Conservation (phyloP, 345 rosid genomes). For the Eucalyptus sideroxylon region DNA sequence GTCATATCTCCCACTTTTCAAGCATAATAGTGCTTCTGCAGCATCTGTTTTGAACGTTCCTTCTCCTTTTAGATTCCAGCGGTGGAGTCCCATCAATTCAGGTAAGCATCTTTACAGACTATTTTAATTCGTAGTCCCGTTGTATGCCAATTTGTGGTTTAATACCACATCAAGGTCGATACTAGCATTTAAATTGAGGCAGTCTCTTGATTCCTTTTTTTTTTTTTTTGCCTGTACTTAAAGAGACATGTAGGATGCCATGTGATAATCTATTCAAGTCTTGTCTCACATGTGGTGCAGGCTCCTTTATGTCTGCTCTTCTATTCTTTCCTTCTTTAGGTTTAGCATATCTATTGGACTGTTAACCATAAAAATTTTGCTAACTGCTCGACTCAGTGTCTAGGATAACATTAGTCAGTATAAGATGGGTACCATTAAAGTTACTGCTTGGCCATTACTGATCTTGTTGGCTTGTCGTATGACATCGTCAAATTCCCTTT, state of each 20-base stretch:
- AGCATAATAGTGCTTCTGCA: slow-evolving; percentile 46
- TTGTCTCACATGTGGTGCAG: not conserved
- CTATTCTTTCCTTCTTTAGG: not conserved
- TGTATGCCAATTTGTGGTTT: not conserved
- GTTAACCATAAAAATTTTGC: not conserved
- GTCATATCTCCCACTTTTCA: slow-evolving; percentile 70
- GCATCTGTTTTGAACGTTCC: slow-evolving; percentile 66
- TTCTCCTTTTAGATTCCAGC: slow-evolving; percentile 67
- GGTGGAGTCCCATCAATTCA: slow-evolving; percentile 82
- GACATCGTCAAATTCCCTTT: not conserved
- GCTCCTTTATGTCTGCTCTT: not conserved
- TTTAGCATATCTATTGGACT: not conserved
- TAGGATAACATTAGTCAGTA: not conserved
- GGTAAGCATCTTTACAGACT: slow-evolving; percentile 25
- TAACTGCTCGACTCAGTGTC: not conserved
- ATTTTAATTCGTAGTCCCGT: not conserved
- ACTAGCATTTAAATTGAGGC: not conserved
- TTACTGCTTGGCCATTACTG: not conserved
- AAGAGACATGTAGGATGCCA: not conserved
- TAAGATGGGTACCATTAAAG: not conserved
- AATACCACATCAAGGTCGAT: not conserved
- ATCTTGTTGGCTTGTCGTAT: not conserved
- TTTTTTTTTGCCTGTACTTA: not conserved
- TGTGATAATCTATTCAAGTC: not conserved
- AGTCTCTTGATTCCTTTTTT: not conserved